Conservation (phyloP, 2,329 filamentous ascomycete species). For the Botrytis elliptica region DNA sequence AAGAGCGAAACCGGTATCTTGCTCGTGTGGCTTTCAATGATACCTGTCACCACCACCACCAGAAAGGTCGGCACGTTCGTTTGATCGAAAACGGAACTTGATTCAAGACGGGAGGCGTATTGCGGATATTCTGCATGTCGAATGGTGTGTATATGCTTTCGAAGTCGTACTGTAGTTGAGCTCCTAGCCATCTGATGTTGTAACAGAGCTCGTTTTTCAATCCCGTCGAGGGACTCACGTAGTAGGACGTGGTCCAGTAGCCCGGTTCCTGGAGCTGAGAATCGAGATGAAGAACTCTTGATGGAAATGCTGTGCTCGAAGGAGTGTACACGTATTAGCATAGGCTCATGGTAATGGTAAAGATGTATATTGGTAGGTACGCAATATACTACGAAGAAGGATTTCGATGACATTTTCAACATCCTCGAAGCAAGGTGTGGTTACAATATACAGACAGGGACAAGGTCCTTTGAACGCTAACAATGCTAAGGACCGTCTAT, state of each 20-base stretch:
- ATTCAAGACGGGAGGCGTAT: background rate
- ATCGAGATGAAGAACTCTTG: background rate
- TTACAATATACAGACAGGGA: slow-evolving; percentile 12
- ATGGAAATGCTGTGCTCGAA: background rate
- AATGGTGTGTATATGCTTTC: background rate
- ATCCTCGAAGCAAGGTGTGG: slow-evolving; percentile 7
- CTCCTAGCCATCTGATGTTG: background rate
- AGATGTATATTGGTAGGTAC: background rate
- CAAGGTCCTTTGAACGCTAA: slow-evolving; percentile 7
- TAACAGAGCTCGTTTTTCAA: background rate
- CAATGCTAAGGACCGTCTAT: background rate
- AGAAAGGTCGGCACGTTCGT: background rate
- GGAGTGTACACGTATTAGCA: background rate
- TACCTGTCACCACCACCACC: background rate
- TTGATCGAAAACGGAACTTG: background rate
- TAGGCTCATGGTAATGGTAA: background rate
- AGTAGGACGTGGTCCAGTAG: background rate
- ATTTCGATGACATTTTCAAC: background rate
- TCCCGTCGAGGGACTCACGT: background rate
- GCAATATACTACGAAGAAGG: background rate
- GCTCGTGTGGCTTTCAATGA: background rate
- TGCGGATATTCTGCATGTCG: background rate
- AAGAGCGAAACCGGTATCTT: background rate
- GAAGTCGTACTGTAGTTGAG: background rate
- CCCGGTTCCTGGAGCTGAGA: background rate